These are phyloP conservation scores for Protoeuglena noctilucae DNA, from an alignment of 139 green algal genomes.

Conservation along the genomic window DNA sequence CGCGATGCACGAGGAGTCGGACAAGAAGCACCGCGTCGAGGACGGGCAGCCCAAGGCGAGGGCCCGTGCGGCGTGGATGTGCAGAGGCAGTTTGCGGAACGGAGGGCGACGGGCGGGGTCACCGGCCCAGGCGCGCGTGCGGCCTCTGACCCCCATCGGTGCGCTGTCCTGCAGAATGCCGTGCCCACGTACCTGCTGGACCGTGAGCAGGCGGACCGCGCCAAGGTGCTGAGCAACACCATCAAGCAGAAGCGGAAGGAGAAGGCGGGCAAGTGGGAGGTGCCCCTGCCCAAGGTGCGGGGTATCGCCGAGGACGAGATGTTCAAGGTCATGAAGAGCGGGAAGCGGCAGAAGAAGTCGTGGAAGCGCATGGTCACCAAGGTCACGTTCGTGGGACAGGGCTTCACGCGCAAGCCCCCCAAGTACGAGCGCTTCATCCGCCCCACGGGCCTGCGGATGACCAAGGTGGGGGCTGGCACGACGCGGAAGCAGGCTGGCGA, in stretches of 20 bases:
- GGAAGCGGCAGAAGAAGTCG: slow-evolving; percentile 81
- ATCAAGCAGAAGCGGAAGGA: slow-evolving; percentile 99
- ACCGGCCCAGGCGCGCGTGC: too few relatives aligned
- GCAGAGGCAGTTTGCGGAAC: too few relatives aligned
- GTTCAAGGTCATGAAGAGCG: slow-evolving; percentile 89
- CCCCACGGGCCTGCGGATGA: slow-evolving; percentile 91
- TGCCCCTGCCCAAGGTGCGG: slow-evolving; percentile 93
- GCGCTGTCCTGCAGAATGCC: too few relatives aligned
- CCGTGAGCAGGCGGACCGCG: slow-evolving; percentile 84
- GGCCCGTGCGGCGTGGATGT: too few relatives aligned
- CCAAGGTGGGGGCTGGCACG: too few relatives aligned
- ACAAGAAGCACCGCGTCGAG: slow-evolving; percentile 81
- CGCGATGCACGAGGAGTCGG: slow-evolving; percentile 88
- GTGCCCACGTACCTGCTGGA: slow-evolving; percentile 96
- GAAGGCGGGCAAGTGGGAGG: slow-evolving; percentile 99
- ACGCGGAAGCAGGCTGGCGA: too few relatives aligned
- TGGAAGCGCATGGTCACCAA: slow-evolving; percentile 99
- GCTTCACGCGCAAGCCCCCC: slow-evolving; percentile 96
- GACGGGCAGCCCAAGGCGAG: slow-evolving; percentile 62
- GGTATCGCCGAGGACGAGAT: slow-evolving; percentile 97
- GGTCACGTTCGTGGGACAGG: slow-evolving; percentile 88
- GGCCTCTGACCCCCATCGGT: too few relatives aligned
- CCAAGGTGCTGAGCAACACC: slow-evolving; percentile 98
- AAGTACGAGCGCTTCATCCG: slow-evolving; percentile 99
- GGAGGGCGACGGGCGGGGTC: too few relatives aligned